Base-by-base conservation (phyloP, 805 yeast species). In the Danielia oregonensis region DNA sequence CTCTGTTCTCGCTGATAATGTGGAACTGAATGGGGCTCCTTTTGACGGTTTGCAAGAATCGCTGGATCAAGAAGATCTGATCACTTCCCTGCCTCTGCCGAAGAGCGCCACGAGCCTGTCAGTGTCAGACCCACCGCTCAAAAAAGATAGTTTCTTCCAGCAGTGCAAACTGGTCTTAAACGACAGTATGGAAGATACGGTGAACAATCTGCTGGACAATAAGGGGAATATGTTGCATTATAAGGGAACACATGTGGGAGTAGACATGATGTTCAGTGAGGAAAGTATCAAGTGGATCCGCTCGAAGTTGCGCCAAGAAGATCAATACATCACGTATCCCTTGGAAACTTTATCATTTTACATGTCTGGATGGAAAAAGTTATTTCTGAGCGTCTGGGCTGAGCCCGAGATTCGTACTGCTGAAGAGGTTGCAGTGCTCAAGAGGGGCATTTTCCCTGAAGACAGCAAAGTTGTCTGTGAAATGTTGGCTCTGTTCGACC, bases 401-500 rank as follows among this genome's bases (percentile, higher is more conserved):
- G 45, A 33, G 24, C 50, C 50, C 15, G 37, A 21, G 25, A 35
- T 29, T 19, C 30, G 14, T n/a, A 19, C 40, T 12, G 33, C 33
- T n/a, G 43, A 37, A 14, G 29, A 31, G 14, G 34, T 48, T 6
- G 35, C 36, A 7, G 33, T 28, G 17, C 31, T 43, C 14, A 27
- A 32, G 16, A 23, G 13, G 9, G 45, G 48, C 18, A 15, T 13
- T 16, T 40, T 40, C 26, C 61, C 63, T 15, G 51, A 46, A 3
- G 51, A 54, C 33, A 31, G 39, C 14, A 37, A 26, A 6, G 29
- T 61, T 16, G 52, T 60, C 4, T 46, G 39, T 26, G 63, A 54
- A 14, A 42, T 63, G 28, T 39, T 66, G 11, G 54, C 50, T 19
- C 15, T 31, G 25, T 42, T 33, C 29, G 35, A 29, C 6, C 11